Evolutionary conservation across 1,139 yeast species (phyloP), one percentile per base, ranked within the genome.

Genomic region (Candida gigantensis): DNA sequence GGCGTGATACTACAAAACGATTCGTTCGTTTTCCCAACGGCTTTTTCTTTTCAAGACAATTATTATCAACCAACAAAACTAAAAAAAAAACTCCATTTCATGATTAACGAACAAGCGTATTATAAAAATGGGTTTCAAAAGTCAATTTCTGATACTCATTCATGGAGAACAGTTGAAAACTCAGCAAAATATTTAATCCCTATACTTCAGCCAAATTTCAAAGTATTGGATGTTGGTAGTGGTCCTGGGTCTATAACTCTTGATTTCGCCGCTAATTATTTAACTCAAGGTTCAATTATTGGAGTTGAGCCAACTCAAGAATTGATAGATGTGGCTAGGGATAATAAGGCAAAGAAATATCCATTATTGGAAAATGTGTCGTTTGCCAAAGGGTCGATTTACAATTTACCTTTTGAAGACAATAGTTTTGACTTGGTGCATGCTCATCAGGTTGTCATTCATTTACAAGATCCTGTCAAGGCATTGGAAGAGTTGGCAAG

Each of bases 201-300:
- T 2, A 50, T 55, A 20, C 39, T 68, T 31, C 50, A 58, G 39
- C 52, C 58, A 5, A 47, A 51, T 26, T 49, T 50, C 34, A 44
- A 47, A 27, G 50, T 67, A n/a, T 54, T 68, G 14, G 74, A 68
- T 43, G 66, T 67, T 11, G 74, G 74, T 2, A 61, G 65, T 42
- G 74, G 74, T 0, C 73, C 73, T 2, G 74, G 71, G 1, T 52
- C 72, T 13, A 68, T 68, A 33, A 62, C 69, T 9, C 40, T 54
- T 12, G 72, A 63, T 39, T 45, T 65, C 27, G 69, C 65, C n/a
- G 43, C 49, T 28, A 42, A 36, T 16, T 58, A 62, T 39, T 46
- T 62, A 6, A 47, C 56, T 3, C 23, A 42, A 10, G 67, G 67
- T 19, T 39, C 35, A 13, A 58, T 66, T 2, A 45, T 58, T 28